Evolutionary conservation across 2,329 filamentous ascomycete species (phyloP).

Genomic region (Ophiostoma australiae): DNA sequence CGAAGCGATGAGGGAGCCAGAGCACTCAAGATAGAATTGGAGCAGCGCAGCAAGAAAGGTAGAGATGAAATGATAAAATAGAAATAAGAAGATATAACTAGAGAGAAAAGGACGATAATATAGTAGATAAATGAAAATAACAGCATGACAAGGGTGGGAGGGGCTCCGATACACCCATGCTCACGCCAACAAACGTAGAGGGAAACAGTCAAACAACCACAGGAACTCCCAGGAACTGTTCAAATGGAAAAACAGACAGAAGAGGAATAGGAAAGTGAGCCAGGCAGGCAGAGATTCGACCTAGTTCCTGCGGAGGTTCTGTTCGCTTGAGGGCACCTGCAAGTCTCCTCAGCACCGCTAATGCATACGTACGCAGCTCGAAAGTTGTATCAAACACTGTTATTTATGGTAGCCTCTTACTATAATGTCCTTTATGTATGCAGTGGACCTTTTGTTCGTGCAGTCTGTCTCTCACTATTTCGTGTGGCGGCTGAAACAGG

Average conservation of each 20-base stretch:
- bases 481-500: neutral
- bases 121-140: constrained; percentile 1
- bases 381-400: constrained; percentile 5
- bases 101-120: neutral
- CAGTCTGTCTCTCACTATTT: constrained; percentile 7
- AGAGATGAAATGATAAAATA: constrained; percentile 3
- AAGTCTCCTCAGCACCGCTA: constrained; percentile 14
- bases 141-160: neutral
- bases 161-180: constrained; percentile 14
- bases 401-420: constrained; percentile 10
- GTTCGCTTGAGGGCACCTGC: neutral
- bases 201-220: constrained; percentile 4
- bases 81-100: neutral
- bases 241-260: neutral
- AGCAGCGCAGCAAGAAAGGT: neutral
- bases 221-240: constrained; percentile 11
- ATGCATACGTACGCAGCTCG: constrained; percentile 12
- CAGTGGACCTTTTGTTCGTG: constrained; percentile 14
- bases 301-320: neutral
- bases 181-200: neutral
- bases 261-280: neutral
- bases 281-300: neutral
- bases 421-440: constrained; percentile 12
- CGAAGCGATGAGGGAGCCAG: neutral
- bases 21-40: neutral